Percentiles rank a stretch among this genome's conserved stretches.
phyloP scores from a whole-genome alignment of 495 filamentous ascomycete genomes.

The Hypoxylon lenormandii region DNA sequence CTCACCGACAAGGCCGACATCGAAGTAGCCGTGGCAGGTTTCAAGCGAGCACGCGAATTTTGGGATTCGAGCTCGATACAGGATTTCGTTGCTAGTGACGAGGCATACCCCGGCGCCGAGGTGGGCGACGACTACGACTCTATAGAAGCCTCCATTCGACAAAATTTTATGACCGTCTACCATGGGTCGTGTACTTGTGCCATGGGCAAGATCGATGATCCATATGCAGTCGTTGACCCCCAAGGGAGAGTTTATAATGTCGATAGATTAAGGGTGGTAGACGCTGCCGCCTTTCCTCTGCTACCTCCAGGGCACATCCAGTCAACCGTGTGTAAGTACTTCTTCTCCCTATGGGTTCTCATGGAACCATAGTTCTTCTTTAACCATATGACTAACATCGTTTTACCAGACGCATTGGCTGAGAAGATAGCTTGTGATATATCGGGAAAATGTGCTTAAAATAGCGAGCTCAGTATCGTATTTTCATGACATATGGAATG shows the following conservation, averaged over 20 bases:
- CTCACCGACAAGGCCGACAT: conserved; percentile 65
- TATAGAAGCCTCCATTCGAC: conserved; percentile 60
- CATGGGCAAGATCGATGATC: conserved; percentile 66
- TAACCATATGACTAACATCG: no score
- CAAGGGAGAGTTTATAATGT: conserved; percentile 64
- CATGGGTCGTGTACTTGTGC: conserved; percentile 67
- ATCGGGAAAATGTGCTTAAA: no score
- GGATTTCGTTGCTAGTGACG: conserved; percentile 48
- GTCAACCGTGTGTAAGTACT: conserved; percentile 59
- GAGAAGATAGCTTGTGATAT: no score
- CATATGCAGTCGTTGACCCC: conserved; percentile 63
- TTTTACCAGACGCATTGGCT: no score
- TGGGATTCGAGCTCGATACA: conserved; percentile 41
- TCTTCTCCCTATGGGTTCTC: no score
- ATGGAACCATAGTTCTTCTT: no score
- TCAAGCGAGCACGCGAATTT: conserved; percentile 64
- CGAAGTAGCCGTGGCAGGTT: conserved; percentile 66
- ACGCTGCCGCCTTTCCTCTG: conserved; percentile 70
- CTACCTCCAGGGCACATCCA: conserved; percentile 68
- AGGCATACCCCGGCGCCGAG: conserved; percentile 58
- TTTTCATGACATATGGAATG: no score
- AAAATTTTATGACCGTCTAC: conserved; percentile 58
- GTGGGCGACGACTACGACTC: conserved; percentile 65
- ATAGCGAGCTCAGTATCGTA: no score
- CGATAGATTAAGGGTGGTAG: conserved; percentile 66